Conservation (phyloP, 2,329 filamentous ascomycete genomes). For the Metarhizium brunneum region DNA sequence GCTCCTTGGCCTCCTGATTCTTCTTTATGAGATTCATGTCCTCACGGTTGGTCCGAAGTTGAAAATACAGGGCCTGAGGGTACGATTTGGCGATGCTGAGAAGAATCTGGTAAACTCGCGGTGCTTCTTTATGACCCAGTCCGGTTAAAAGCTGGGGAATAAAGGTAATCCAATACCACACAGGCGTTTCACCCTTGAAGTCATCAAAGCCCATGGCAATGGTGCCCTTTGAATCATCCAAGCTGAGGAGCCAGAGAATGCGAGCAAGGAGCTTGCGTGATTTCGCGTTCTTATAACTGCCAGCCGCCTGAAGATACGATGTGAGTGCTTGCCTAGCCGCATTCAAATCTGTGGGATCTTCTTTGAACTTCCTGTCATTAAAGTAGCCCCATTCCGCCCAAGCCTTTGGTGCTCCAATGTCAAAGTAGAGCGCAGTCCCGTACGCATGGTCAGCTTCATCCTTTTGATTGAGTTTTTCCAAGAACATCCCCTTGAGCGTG, state of each 20-base stretch:
- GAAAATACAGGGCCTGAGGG: constrained; percentile 92
- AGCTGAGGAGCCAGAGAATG: constrained; percentile 88
- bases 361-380: constrained; percentile 93
- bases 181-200: constrained; percentile 93
- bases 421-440: constrained; percentile 90
- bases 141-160: constrained; percentile 94
- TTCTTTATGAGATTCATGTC: constrained; percentile 92
- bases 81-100: constrained; percentile 93
- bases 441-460: constrained; percentile 90
- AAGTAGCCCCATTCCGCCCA: constrained; percentile 99
- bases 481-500: constrained; percentile 98
- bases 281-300: constrained; percentile 95
- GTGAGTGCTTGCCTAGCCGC: constrained; percentile 87
- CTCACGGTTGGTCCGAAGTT: constrained; percentile 84
- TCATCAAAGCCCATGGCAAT: constrained; percentile 84
- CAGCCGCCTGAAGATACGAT: constrained; percentile 91
- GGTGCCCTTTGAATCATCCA: constrained; percentile 79
- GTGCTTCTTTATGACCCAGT: constrained; percentile 82
- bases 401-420: constrained; percentile 89
- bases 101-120: constrained; percentile 75
- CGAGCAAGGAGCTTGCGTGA: constrained; percentile 87
- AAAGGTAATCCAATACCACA: constrained; percentile 99
- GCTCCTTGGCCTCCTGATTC: constrained; percentile 68
- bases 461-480: constrained; percentile 85
- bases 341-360: constrained; percentile 71